Evolutionary conservation across 2,329 filamentous ascomycete genomes (phyloP), one percentile per base, ranked within the genome.

Genomic region (Madurella fahalii): DNA sequence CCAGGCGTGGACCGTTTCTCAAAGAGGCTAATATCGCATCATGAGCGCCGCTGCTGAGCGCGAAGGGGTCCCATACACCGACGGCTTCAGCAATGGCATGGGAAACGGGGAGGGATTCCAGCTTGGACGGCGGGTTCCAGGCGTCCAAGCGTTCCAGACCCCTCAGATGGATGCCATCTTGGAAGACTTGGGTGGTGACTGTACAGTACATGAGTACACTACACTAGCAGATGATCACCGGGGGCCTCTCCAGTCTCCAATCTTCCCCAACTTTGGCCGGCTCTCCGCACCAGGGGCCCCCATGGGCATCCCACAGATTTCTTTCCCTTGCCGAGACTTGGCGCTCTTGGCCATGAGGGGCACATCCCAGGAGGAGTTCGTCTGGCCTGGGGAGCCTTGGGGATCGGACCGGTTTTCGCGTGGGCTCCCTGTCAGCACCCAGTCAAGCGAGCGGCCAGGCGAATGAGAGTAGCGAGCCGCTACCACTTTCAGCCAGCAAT

Each of bases 341-440:
- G 60, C 58, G 44, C 30, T 30, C 39, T 50, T 47, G 40, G 34
- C 47, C 56, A 53, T 47, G 48, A 56, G 52, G 52, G 53, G 46
- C 32, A 20, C 32, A 39, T 39, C 41, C 40, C 32, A 44, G 40
- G 20, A 47, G 48, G 50, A 48, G 43, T 51, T 54, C 47, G 31
- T 39, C 20, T 45, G 34, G 47, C 42, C 48, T 52, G 45, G 17
- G 31, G 42, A 18, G 32, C 12, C 32, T 53, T 55, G 55, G 53
- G 51, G 57, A 58, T 59, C 61, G 61, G 61, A 61, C 61, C 61
- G 60, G 60, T 53, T 59, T 52, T 57, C 50, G 61, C 58, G 61
- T 61, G 49, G 47, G 41, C 44, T 49, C 49, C 58, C 39, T 50
- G 53, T 55, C 54, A 56, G 43, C 41, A 32, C 18, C 40, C 49